phyloP scores from a whole-genome alignment of 2,329 filamentous ascomycete species.

The Cryoendolithus antarcticus region DNA sequence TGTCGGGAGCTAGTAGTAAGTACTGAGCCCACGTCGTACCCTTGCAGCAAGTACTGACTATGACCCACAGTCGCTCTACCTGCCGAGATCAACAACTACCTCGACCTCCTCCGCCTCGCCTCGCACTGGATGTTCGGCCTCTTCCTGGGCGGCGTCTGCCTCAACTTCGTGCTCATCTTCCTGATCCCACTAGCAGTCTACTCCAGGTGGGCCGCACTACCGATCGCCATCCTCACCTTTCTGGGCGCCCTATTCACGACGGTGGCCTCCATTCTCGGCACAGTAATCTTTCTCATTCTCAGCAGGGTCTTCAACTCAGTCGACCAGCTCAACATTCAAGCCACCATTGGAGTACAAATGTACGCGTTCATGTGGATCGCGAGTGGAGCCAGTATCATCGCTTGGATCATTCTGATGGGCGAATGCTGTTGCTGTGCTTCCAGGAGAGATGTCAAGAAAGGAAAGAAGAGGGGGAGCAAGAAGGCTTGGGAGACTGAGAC shows the following conservation, averaged over 20 bases:
- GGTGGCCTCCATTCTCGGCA: slow-evolving; percentile 62
- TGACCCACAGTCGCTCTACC: slow-evolving; percentile 55
- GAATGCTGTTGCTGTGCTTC: slow-evolving; percentile 66
- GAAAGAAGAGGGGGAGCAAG: slow-evolving; percentile 31
- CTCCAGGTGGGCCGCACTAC: slow-evolving; percentile 47
- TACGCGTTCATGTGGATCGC: slow-evolving; percentile 85
- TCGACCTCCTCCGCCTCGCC: slow-evolving; percentile 60
- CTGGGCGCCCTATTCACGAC: slow-evolving; percentile 55
- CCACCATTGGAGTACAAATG: slow-evolving; percentile 60
- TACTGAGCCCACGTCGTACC: slow-evolving; percentile 4
- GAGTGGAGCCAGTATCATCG: slow-evolving; percentile 51
- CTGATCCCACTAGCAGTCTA: slow-evolving; percentile 42
- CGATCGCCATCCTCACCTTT: slow-evolving; percentile 56
- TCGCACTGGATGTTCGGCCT: slow-evolving; percentile 83
- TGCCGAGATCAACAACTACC: slow-evolving; percentile 56
- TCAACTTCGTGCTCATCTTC: slow-evolving; percentile 63
- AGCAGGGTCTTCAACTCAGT: slow-evolving; percentile 59
- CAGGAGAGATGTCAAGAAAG: slow-evolving; percentile 39
- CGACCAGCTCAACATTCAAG: slow-evolving; percentile 63
- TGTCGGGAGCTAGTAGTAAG: slow-evolving; percentile 65
- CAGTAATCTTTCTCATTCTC: slow-evolving; percentile 74
- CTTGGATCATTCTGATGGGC: slow-evolving; percentile 58
- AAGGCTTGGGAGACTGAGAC: slow-evolving; percentile 12
- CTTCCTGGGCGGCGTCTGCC: slow-evolving; percentile 59
- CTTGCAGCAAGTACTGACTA: slow-evolving; percentile 12